These are phyloP conservation scores for Incumbomyces lentus DNA, from an alignment of 2,329 filamentous ascomycete genomes.

Conservation along the genomic window DNA sequence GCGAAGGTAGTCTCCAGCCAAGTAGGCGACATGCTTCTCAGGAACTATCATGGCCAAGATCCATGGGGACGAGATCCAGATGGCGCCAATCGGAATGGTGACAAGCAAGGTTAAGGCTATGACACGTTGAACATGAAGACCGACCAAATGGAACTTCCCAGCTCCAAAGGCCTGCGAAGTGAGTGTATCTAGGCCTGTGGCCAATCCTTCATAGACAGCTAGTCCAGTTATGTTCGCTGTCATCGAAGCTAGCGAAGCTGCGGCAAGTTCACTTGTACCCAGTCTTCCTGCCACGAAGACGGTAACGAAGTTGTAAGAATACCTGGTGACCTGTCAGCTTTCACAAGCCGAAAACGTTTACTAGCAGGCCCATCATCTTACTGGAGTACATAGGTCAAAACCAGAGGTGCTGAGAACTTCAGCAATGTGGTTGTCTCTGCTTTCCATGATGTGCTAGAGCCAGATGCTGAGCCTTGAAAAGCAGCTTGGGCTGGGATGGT, in stretches of 20 bases:
- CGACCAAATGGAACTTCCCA: slow-evolving; percentile 70
- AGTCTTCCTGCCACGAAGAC: slow-evolving; percentile 61
- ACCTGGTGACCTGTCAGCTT: background rate
- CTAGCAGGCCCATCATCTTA: slow-evolving; percentile 5
- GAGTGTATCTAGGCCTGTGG: slow-evolving; percentile 75
- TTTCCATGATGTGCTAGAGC: slow-evolving; percentile 17
- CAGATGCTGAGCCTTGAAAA: background rate
- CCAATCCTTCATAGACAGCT: slow-evolving; percentile 62
- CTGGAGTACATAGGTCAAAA: slow-evolving; percentile 21
- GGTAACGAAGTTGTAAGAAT: slow-evolving; percentile 54
- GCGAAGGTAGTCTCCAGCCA: slow-evolving; percentile 59
- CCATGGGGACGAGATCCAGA: slow-evolving; percentile 53
- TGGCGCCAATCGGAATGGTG: slow-evolving; percentile 53
- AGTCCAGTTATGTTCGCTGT: slow-evolving; percentile 61
- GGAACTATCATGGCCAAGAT: slow-evolving; percentile 53
- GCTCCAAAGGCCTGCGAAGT: slow-evolving; percentile 80
- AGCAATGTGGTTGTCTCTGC: slow-evolving; percentile 15
- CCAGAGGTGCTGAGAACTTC: slow-evolving; percentile 18
- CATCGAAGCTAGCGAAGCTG: slow-evolving; percentile 54
- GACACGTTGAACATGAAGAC: slow-evolving; percentile 64
- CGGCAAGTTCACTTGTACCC: slow-evolving; percentile 52
- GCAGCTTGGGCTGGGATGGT: background rate
- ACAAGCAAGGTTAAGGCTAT: slow-evolving; percentile 56
- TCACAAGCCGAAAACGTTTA: background rate
- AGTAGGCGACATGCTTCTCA: slow-evolving; percentile 50